These are phyloP conservation scores for Closterium sp. DNA, from an alignment of 139 green algal species.

Conservation along the genomic window DNA sequence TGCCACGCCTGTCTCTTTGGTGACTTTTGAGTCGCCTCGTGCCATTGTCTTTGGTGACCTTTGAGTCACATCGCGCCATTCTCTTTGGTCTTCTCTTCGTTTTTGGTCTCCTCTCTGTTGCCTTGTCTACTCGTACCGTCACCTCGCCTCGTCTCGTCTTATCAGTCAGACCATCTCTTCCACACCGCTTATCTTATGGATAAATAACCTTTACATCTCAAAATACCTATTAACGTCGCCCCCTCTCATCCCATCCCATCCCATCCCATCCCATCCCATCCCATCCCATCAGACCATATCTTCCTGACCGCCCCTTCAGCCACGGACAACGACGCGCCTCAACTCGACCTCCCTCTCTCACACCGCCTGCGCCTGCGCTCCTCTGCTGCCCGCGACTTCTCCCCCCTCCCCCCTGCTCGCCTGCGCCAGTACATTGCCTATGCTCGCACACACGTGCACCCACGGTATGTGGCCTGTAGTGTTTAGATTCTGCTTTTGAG, in stretches of 20 bases:
- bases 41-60: too few relatives aligned
- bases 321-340: neutral
- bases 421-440: slow-evolving; percentile 95
- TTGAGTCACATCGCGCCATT: too few relatives aligned
- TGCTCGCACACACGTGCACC: slow-evolving; percentile 77
- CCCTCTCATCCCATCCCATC: neutral
- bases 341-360: neutral
- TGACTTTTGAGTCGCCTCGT: too few relatives aligned
- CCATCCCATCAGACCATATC: neutral
- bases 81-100: too few relatives aligned
- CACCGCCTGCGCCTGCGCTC: slow-evolving; percentile 11
- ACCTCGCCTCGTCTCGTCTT: neutral
- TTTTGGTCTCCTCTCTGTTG: neutral
- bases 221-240: neutral
- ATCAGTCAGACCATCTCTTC: neutral
- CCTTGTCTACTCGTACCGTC: neutral
- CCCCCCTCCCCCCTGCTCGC: neutral
- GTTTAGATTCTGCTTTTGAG: too few relatives aligned
- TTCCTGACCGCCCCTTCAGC: neutral
- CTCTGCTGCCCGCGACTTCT: neutral
- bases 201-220: neutral
- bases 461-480: too few relatives aligned
- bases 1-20: too few relatives aligned
- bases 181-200: neutral
- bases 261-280: neutral